A percentile compares a stretch with the other conserved stretches of the same genome.
Evolutionary conservation across 176 grass and related monocot genomes (phyloP).

Genomic region (Pharus latifolius): DNA sequence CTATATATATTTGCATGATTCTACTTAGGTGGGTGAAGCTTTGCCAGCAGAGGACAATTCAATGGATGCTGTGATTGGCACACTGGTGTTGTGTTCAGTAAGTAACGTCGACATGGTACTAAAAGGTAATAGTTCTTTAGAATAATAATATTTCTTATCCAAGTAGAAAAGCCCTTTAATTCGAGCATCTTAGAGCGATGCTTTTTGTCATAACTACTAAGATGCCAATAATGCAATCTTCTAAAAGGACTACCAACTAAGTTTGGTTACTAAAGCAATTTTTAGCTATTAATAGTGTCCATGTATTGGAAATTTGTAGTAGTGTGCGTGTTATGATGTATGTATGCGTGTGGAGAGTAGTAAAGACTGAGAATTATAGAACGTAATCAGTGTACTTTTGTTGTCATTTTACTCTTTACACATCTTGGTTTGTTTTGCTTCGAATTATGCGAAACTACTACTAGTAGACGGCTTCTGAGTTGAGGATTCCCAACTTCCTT

Average conservation of each 20-base stretch:
- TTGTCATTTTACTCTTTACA: neutral
- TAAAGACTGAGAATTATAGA: neutral
- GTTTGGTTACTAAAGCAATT: neutral
- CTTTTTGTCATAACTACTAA: neutral
- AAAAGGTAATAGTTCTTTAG: conserved; percentile 25
- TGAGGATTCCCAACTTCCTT: neutral
- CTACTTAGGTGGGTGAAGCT: conserved; percentile 59
- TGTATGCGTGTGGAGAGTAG: neutral
- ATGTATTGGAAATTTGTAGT: neutral
- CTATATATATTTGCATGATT: too few relatives aligned
- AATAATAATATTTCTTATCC: neutral
- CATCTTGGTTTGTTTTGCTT: neutral
- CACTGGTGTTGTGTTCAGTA: conserved; percentile 77
- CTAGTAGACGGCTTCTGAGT: neutral
- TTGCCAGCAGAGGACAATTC: conserved; percentile 65
- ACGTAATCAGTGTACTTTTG: neutral
- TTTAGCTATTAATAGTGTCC: neutral
- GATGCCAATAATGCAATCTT: neutral
- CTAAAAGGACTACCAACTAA: neutral
- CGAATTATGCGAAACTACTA: neutral
- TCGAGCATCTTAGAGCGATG: neutral
- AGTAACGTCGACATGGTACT: conserved; percentile 39
- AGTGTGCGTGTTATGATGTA: neutral
- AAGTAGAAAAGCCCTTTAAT: neutral
- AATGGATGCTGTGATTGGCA: conserved; percentile 76